Evolutionary conservation across 371 early-diverging fungal species (phyloP).

Genomic region (Apophysomyces ossiformis): DNA sequence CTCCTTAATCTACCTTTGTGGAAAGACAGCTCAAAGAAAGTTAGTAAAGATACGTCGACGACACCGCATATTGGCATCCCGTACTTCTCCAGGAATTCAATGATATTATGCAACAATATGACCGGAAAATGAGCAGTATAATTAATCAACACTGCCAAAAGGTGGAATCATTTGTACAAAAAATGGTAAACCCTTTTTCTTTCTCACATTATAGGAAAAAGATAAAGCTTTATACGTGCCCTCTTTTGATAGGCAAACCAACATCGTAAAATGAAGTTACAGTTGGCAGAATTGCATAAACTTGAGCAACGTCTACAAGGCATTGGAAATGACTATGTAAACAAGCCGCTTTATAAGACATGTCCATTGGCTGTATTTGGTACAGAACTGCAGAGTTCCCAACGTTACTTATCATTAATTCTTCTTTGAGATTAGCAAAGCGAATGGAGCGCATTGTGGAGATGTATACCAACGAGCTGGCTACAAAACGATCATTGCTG

Average conservation of each 20-base stretch:
- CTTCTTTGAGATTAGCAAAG: conserved; percentile 17
- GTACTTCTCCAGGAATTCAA: conserved; percentile 31
- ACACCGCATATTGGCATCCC: conserved; percentile 53
- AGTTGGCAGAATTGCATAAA: conserved; percentile 22
- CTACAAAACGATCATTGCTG: conserved; percentile 27
- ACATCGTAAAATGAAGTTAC: conserved; percentile 39
- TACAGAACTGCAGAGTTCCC: conserved; percentile 10
- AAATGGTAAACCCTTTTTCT: conserved; percentile 30
- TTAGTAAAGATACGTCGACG: conserved; percentile 45
- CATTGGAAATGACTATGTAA: conserved; percentile 18
- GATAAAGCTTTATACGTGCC: background rate
- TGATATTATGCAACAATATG: conserved; percentile 36
- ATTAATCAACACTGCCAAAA: conserved; percentile 29
- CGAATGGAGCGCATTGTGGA: conserved; percentile 23
- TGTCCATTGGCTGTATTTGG: conserved; percentile 41
- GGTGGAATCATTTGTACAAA: conserved; percentile 25
- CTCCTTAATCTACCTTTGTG: background rate
- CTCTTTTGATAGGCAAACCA: conserved; percentile 33
- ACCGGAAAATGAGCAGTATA: conserved; percentile 32
- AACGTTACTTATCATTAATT: background rate
- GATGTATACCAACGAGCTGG: conserved; percentile 40
- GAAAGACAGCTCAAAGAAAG: background rate
- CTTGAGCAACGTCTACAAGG: conserved; percentile 24
- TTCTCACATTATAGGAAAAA: no score
- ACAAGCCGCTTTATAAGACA: conserved; percentile 35